phyloP scores from a whole-genome alignment of 768 basidiomycete genomes.

The Amanita pallidorosea region DNA sequence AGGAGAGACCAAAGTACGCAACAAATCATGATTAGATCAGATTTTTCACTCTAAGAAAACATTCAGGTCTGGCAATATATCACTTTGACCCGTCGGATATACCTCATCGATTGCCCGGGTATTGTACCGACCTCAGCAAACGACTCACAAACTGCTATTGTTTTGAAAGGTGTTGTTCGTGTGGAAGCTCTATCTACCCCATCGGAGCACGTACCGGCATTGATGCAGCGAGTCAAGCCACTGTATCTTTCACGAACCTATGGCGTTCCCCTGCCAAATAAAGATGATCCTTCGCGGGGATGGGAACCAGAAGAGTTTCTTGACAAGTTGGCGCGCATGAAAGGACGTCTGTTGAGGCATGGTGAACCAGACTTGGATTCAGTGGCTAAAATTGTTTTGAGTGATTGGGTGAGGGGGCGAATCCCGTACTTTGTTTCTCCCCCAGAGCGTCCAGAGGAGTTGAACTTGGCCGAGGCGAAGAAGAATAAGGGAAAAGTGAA shows the following conservation, averaged over 20 bases:
- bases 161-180: constrained; percentile 93
- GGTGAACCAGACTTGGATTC: constrained; percentile 91
- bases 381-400: constrained; percentile 89
- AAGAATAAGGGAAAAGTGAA: constrained; percentile 46
- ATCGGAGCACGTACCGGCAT: constrained; percentile 80
- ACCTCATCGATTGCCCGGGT: constrained; percentile 98
- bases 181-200: constrained; percentile 92
- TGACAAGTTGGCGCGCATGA: constrained; percentile 78
- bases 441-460: constrained; percentile 68
- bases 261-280: constrained; percentile 53
- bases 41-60: not conserved
- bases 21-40: not conserved
- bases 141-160: constrained; percentile 83
- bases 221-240: constrained; percentile 88
- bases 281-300: constrained; percentile 33
- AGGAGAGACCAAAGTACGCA: constrained; percentile 82
- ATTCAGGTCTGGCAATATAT: constrained; percentile 99
- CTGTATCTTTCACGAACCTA: constrained; percentile 86
- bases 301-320: constrained; percentile 78
- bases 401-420: constrained; percentile 94
- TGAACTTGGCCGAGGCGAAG: constrained; percentile 56
- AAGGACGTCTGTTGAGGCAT: constrained; percentile 84
- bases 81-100: constrained; percentile 90
- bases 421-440: constrained; percentile 96
- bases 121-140: constrained; percentile 91